Conservation (phyloP, 2,329 filamentous ascomycete genomes). For the Fusarium oligoseptatum region DNA sequence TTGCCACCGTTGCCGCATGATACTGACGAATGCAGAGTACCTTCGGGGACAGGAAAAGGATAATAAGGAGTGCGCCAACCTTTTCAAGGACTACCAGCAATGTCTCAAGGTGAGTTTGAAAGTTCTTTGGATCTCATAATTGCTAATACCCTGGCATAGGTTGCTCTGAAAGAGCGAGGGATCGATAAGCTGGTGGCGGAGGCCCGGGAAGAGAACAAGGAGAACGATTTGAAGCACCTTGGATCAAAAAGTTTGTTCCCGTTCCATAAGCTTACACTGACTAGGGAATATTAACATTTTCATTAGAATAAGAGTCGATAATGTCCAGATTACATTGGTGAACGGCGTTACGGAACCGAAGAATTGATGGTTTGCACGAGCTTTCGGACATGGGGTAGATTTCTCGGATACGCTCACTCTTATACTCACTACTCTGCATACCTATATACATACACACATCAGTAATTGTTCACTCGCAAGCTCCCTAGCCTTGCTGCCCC, state of each 20-base stretch:
- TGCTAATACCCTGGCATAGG: slow-evolving; percentile 23
- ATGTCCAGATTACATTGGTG: neutral
- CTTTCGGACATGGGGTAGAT: slow-evolving; percentile 3
- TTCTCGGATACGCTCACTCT: neutral
- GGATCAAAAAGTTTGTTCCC: slow-evolving; percentile 56
- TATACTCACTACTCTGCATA: slow-evolving; percentile 4
- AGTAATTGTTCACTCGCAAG: neutral
- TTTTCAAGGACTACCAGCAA: slow-evolving; percentile 90
- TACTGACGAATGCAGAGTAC: slow-evolving; percentile 74
- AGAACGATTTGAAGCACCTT: slow-evolving; percentile 76
- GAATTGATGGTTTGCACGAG: neutral
- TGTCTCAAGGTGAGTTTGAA: slow-evolving; percentile 77
- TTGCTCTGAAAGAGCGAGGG: slow-evolving; percentile 86
- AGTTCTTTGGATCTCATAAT: neutral
- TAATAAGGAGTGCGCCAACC: slow-evolving; percentile 84
- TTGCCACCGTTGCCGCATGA: slow-evolving; percentile 25
- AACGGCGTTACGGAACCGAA: slow-evolving; percentile 20
- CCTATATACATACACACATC: neutral
- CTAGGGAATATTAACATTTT: slow-evolving; percentile 5
- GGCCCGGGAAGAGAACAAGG: slow-evolving; percentile 87
- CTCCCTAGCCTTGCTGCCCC: neutral
- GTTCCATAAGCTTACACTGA: neutral
- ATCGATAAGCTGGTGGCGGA: slow-evolving; percentile 95
- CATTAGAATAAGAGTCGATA: slow-evolving; percentile 23
- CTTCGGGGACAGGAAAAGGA: slow-evolving; percentile 85